Evolutionary conservation across 192 early-diverging fungal genomes (phyloP).

Genomic region (Cetraspora pellucida): DNA sequence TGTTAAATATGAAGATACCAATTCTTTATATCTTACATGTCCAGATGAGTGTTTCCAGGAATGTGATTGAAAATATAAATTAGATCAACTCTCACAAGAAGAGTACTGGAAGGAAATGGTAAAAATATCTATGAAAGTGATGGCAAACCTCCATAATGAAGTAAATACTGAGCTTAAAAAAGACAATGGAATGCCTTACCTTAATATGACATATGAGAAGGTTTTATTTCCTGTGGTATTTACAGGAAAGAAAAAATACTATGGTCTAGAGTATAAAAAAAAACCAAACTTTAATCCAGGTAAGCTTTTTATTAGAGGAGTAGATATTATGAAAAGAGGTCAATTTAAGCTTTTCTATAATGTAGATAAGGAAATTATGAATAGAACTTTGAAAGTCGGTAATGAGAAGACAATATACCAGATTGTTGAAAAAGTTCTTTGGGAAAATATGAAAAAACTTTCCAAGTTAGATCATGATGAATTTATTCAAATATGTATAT

Average conservation of each 20-base stretch:
- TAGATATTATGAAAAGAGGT: constrained; percentile 4
- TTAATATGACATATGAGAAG: constrained; percentile 16
- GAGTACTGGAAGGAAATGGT: constrained; percentile 23
- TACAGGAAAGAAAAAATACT: constrained; percentile 14
- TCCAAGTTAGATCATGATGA: neutral
- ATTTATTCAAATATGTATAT: neutral
- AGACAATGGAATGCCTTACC: neutral
- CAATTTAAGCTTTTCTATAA: constrained; percentile 1
- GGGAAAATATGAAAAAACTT: neutral
- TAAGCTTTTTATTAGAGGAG: constrained; percentile 1
- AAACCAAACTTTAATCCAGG: neutral
- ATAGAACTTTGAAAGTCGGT: neutral
- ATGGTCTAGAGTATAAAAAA: neutral
- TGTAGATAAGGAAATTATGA: constrained; percentile 1
- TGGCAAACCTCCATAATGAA: neutral
- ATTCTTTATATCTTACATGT: neutral
- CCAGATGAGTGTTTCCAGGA: neutral
- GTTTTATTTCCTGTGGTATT: constrained; percentile 13
- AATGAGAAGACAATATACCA: neutral
- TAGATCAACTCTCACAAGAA: neutral
- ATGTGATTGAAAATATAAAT: neutral
- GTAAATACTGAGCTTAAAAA: neutral
- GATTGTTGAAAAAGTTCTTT: neutral
- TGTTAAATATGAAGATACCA: neutral
- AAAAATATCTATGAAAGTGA: constrained; percentile 17